Percentiles rank a stretch among this genome's conserved stretches.
Conservation (phyloP, 805 yeast genomes). For the Candida andamanensis region DNA sequence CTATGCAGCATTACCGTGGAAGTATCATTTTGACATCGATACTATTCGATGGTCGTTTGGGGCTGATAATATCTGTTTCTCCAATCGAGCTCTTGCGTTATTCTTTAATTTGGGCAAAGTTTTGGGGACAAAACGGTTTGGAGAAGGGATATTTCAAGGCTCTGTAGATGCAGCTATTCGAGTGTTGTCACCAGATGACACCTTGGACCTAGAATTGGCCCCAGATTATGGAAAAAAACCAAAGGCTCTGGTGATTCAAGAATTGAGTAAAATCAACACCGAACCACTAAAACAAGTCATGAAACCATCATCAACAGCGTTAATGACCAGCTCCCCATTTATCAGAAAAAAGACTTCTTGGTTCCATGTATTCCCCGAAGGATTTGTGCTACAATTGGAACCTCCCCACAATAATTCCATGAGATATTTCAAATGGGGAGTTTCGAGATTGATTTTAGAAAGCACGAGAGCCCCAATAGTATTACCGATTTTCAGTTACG, state of each 20-base stretch:
- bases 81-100: slow-evolving; percentile 41
- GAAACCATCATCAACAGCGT: slow-evolving; percentile 24
- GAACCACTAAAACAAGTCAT: slow-evolving; percentile 14
- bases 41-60: slow-evolving; percentile 91
- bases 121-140: slow-evolving; percentile 82
- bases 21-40: slow-evolving; percentile 55
- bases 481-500: slow-evolving; percentile 79
- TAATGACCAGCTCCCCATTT: slow-evolving; percentile 46
- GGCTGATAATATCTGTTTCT: slow-evolving; percentile 86
- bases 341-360: slow-evolving; percentile 67
- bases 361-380: slow-evolving; percentile 96
- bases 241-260: slow-evolving; percentile 33
- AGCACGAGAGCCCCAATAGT: slow-evolving; percentile 78
- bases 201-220: slow-evolving; percentile 41
- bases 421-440: slow-evolving; percentile 96
- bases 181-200: slow-evolving; percentile 73
- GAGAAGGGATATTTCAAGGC: slow-evolving; percentile 89
- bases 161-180: slow-evolving; percentile 83
- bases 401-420: slow-evolving; percentile 80
- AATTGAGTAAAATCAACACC: slow-evolving; percentile 19
- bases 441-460: slow-evolving; percentile 77
- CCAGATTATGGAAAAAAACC: slow-evolving; percentile 17
- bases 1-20: slow-evolving; percentile 82
- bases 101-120: slow-evolving; percentile 88
- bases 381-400: slow-evolving; percentile 79